Evolutionary conservation across 495 filamentous ascomycete species (phyloP), one percentile per base, ranked within the genome.

Genomic region (Neohortaea acidophila): DNA sequence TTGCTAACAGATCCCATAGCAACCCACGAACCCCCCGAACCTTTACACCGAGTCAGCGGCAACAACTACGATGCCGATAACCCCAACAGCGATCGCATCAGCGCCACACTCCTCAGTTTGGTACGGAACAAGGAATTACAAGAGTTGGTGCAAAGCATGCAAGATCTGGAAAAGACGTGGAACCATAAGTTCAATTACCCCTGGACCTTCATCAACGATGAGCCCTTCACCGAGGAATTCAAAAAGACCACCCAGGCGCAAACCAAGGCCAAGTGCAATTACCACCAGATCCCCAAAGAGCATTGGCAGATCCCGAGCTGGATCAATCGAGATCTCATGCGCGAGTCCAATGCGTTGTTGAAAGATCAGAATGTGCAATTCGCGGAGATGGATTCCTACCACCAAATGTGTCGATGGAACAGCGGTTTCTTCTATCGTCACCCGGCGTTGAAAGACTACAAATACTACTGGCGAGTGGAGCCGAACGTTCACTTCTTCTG

Each of bases 321-420:
- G 84, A 96, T 99, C 56, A 81, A 87, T 62, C 64, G 72, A 50
- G 78, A 91, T 35, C 61, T 96, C 10, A 92, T 81, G 66, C 48
- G 69, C 22, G 89, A 93, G 61, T 92, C 84, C 14, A 76, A 77
- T 41, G 69, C 81, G 52, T 70, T 92, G 14, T 71, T 99, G 41
- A 64, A 77, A 49, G 84, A 89, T 54, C 68, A 91, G 47, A 67
- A 77, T 2, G 79, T 96, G 30, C 87, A 96, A 57, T 99, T 96
- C 59, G 79, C 79, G 38, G 65, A 72, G 41, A 81, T 78, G 64
- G 54, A 84, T 34, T 92, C 84, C 40, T 99, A 99, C 62, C 89
- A 96, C 58, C 81, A 96, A 61, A 99, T 99, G 89, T 99, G 89
- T 57, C 79, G 89, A 32, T 99, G 87, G 91, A 96, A 99, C 68